Evolutionary conservation across 768 basidiomycete species (phyloP).

Genomic region (Lentinus tigrinus): DNA sequence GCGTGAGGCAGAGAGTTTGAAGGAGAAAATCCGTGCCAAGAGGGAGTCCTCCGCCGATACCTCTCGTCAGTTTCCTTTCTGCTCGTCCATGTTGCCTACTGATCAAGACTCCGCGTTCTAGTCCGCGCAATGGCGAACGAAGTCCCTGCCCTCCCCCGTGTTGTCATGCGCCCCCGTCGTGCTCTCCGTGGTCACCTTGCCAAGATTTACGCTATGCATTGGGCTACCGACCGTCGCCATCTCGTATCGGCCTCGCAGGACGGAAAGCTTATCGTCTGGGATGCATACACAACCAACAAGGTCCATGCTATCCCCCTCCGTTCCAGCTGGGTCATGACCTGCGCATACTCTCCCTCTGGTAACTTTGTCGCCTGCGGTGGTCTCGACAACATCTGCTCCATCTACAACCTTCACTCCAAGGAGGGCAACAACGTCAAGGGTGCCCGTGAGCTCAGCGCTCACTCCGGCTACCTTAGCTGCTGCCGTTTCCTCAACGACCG

Average conservation of each 20-base stretch:
- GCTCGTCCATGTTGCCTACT: not conserved
- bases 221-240: conserved; percentile 96
- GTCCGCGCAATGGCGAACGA: conserved; percentile 99
- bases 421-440: conserved; percentile 78
- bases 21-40: conserved; percentile 97
- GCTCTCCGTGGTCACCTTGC: conserved; percentile 96
- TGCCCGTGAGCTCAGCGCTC: conserved; percentile 92
- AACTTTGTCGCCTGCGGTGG: conserved; percentile 98
- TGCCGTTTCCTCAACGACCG: conserved; percentile 98
- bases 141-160: conserved; percentile 91
- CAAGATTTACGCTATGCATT: conserved; percentile 99
- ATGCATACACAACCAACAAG: conserved; percentile 99
- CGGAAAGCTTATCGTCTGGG: conserved; percentile 99
- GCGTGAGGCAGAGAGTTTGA: conserved; percentile 93
- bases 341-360: conserved; percentile 95
- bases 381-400: conserved; percentile 98
- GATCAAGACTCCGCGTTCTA: conserved; percentile 31
- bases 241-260: conserved; percentile 99
- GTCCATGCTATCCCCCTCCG: conserved; percentile 98
- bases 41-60: conserved; percentile 98
- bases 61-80: conserved; percentile 64
- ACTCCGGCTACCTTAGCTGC: conserved; percentile 97
- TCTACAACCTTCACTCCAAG: conserved; percentile 90
- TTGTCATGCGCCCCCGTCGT: conserved; percentile 94
- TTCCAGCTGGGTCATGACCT: conserved; percentile 99